These are phyloP conservation scores for Cucurbita ficifolia DNA, from an alignment of 306 rosid species.

Conservation along the genomic window DNA sequence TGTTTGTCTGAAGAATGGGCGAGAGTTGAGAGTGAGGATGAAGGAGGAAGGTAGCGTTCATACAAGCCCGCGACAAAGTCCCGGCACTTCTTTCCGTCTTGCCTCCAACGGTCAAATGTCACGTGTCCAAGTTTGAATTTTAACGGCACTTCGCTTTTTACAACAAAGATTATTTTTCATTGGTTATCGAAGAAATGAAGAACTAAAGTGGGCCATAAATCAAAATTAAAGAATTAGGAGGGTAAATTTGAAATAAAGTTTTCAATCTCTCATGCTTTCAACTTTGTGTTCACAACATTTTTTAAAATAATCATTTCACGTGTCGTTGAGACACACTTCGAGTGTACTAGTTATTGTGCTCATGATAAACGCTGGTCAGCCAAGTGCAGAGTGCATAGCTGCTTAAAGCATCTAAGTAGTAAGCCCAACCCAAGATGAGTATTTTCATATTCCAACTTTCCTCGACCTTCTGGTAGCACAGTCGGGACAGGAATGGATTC, in stretches of 20 bases:
- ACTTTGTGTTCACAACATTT: too few species aligned
- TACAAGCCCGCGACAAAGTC: background rate
- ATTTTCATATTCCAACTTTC: too few species aligned
- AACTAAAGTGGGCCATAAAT: too few species aligned
- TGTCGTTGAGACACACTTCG: too few species aligned
- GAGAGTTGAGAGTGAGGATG: background rate
- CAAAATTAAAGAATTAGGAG: too few species aligned
- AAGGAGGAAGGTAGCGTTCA: background rate
- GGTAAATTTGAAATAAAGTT: too few species aligned
- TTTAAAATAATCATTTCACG: too few species aligned
- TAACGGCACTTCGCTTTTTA: background rate
- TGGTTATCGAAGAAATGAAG: too few species aligned
- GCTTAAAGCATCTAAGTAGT: background rate
- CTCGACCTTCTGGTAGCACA: too few species aligned
- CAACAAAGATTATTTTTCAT: too few species aligned
- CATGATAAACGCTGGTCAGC: background rate
- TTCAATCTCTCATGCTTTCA: too few species aligned
- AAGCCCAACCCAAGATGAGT: background rate
- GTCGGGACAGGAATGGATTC: too few species aligned
- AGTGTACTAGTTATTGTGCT: background rate
- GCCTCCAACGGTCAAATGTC: background rate
- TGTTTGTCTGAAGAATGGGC: background rate
- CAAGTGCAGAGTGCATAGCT: background rate
- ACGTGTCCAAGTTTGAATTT: background rate
- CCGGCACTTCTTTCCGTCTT: background rate